Conservation (phyloP, 202 grass and related monocot species). For the Carex arenaria region DNA sequence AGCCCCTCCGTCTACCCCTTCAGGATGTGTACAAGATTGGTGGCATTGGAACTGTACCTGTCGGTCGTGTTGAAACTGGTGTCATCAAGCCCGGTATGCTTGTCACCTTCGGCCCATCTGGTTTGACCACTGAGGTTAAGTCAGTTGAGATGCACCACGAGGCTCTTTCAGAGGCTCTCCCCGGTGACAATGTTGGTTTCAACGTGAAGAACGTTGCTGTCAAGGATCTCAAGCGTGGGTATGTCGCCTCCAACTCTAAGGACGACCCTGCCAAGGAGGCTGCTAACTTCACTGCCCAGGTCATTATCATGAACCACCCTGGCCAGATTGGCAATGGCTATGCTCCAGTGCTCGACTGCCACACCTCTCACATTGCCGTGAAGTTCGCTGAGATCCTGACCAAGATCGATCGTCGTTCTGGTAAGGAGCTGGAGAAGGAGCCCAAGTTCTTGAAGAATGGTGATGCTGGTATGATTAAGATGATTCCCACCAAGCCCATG, state of each 20-base stretch:
- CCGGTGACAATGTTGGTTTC: constrained; percentile 76
- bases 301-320: constrained; percentile 97
- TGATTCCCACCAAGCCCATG: constrained; percentile 89
- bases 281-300: constrained; percentile 71
- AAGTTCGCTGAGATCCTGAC: constrained; percentile 78
- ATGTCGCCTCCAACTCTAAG: constrained; percentile 78
- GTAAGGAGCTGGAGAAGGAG: constrained; percentile 79
- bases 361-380: constrained; percentile 84
- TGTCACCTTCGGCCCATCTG: constrained; percentile 63
- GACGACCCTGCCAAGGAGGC: constrained; percentile 89
- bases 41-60: constrained; percentile 71
- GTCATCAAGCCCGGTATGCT: constrained; percentile 73
- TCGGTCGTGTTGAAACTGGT: constrained; percentile 71
- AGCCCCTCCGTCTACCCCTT: constrained; percentile 75
- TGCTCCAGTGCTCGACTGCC: constrained; percentile 70
- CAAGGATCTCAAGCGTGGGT: constrained; percentile 85
- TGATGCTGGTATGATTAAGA: constrained; percentile 78
- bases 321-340: constrained; percentile 75
- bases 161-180: constrained; percentile 58
- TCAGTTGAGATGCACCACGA: constrained; percentile 94
- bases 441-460: constrained; percentile 92
- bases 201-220: constrained; percentile 89
- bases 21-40: constrained; percentile 96
- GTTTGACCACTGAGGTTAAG: constrained; percentile 78
- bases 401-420: constrained; percentile 77